Evolutionary conservation across 2,329 filamentous ascomycete genomes (phyloP), one percentile per base, ranked within the genome.

Genomic region (Colletotrichum chrysophilum): DNA sequence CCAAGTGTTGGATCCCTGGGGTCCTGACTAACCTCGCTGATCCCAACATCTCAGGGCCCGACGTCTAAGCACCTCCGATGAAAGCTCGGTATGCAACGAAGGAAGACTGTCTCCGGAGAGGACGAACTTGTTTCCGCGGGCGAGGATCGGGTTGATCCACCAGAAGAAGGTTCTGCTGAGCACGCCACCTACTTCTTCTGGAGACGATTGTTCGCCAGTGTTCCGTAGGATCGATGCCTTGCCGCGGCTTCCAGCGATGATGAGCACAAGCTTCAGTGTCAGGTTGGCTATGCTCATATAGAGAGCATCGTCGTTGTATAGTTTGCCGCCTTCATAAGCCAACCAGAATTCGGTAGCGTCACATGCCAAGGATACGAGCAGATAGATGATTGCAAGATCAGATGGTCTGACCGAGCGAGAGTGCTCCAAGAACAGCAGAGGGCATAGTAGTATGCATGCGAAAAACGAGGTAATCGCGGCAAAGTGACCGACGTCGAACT

Each of bases 81-180:
- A 71, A 2, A 75, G 72, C 9, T 56, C 34, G 2, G n/a, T 9
- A 9, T 61, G 36, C 3, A 72, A 24, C 4, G 38, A 12, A 0
- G 69, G 72, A 21, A 75, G 62, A 5, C 14, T 55, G 1, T 75
- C 69, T 36, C 16, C 69, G 1, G 38, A 28, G 5, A 75, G 61
- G 24, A 75, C 28, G 12, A 21, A 30, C 4, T 18, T 30, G 61
- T 72, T 55, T 24, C 69, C 72, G 2, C 5, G 18, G 5, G 18
- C 52, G 4, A 75, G 14, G 10, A 72, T 72, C 10, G 72, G 14
- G 16, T 75, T 75, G 30, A 72, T 75, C 69, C 72, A 75, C 56
- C 72, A 71, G 5, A 75, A 67, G 24, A 75, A 72, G 1, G 26
- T 55, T 10, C 36, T 52, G 30, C 32, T 48, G 4, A 75, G 9